Conservation (phyloP, 805 yeast species). For the Candida nemodendra region DNA sequence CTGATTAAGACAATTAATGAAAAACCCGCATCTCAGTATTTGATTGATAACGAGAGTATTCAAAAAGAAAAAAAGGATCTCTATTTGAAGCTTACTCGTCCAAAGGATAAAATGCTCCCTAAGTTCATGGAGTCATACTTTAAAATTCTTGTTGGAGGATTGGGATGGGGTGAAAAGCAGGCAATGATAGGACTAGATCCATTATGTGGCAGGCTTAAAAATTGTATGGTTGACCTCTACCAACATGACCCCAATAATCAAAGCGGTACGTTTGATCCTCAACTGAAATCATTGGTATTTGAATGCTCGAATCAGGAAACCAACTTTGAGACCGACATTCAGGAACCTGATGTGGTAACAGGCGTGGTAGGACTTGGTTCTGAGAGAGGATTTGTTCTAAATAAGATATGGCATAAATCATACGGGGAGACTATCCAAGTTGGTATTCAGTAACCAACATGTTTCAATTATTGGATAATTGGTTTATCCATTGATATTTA, state of each 20-base stretch:
- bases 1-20: conserved; percentile 56
- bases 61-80: conserved; percentile 25
- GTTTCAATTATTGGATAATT: conserved; percentile 3
- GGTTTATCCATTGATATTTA: too few species aligned
- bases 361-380: conserved; percentile 34
- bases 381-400: conserved; percentile 31
- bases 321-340: conserved; percentile 6
- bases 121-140: conserved; percentile 32
- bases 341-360: conserved; percentile 9
- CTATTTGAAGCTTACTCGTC: conserved; percentile 20
- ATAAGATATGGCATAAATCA: conserved; percentile 32
- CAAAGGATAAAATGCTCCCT: not conserved
- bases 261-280: not conserved
- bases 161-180: conserved; percentile 73
- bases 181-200: conserved; percentile 66
- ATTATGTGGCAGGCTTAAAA: conserved; percentile 38
- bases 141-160: conserved; percentile 71
- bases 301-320: conserved; percentile 26
- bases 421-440: conserved; percentile 30
- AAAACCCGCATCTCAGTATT: conserved; percentile 53
- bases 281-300: conserved; percentile 10
- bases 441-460: not conserved
- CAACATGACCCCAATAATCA: conserved; percentile 12
- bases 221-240: conserved; percentile 19
- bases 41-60: conserved; percentile 45